Base-by-base conservation (phyloP, 176 grass and related monocot genomes). In the Oryza glumipatula region DNA sequence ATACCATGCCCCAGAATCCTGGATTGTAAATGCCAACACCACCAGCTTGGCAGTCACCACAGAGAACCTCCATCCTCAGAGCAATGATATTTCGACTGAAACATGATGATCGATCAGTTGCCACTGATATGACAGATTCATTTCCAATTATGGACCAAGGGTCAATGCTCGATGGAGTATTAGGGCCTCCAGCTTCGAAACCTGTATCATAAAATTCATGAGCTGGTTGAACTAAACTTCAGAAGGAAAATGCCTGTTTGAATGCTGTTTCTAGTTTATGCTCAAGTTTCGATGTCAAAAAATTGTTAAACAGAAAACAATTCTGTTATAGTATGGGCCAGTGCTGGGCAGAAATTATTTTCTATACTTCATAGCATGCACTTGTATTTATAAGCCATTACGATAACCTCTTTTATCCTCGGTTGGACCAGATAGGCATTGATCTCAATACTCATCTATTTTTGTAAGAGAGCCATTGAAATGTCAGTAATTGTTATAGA, bases 1-100 rank as follows among this genome's bases (percentile, higher is more conserved):
- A 65, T 91, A 98, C 96, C 93, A 98, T 98, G 91, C 96, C 96
- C 96, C 96, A 98, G 74, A 85, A 98, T 10, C 96, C 96, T 17
- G 93, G 96, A 71, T 98, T 98, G 73, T 95, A 98, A 73, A 98
- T 86, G 32, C 95, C 96, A 86, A 98, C 93, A 69, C 96, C 96
- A 65, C 48, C 76, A 82, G 78, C 61, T 61, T 89, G 91, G 63
- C 93, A 95, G 7, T 76, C 32, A 35, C 90, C 80, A 58, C 96
- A 98, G 68, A 92, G 86, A 79, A 93, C 76, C 46, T 98, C 87
- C 91, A 98, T 90, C 76, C 91, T 91, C 26, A 98, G 87, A 76
- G 96, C 93, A 70, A 98, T 88, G 73, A 86, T 89, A 38, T 98
- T 98, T 82, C 91, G 88, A 65, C 65, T 80, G 82, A 98, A 98